Base-by-base conservation (phyloP, 768 basidiomycete species). In the Pleurotus pulmonarius region DNA sequence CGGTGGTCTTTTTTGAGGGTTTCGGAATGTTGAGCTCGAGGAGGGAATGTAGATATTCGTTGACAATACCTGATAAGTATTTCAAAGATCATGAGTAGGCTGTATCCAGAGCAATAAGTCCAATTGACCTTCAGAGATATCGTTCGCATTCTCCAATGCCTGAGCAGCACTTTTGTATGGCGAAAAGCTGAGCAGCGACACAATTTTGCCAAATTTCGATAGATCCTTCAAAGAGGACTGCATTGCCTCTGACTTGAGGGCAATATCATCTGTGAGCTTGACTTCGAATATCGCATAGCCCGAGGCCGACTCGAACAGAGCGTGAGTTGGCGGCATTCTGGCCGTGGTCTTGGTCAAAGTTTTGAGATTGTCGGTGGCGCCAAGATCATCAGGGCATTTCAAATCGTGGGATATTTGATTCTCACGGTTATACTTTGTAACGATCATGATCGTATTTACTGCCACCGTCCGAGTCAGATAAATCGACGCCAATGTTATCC, bases 161-260 rank as follows among this genome's bases (percentile, higher is more conserved):
- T 95, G 87, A 0, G 92, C 94, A 20, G 94, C 93, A 58, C 78
- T 94, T 71, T 92, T 92, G 80, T 96, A 98, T 0, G 96, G 95
- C 55, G 87, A 82, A 77, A 98, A 98, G 69, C 91, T 94, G 70
- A 89, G 69, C 67, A 98, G 74, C 64, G 86, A 79, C 59, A 97
- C 92, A 90, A 96, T 94, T 78, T 93, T 94, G 57, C 83, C 78
- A 70, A 98, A 98, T 72, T 90, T 94, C 62, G 83, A 75, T 62
- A 94, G 77, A 72, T 98, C 93, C 61, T 80, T 80, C 66, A 98
- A 88, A 43, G 92, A 92, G 56, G 89, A 85, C 73, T 96, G 95
- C 41, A 93, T 86, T 34, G 82, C 80, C 66, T 79, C 77, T 34
- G 89, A 84, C 66, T 87, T 85, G 48, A 90, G 78, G 18, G 87